These are phyloP conservation scores for Taiozyma sp. DNA, from an alignment of 1,139 yeast species.

Conservation along the genomic window DNA sequence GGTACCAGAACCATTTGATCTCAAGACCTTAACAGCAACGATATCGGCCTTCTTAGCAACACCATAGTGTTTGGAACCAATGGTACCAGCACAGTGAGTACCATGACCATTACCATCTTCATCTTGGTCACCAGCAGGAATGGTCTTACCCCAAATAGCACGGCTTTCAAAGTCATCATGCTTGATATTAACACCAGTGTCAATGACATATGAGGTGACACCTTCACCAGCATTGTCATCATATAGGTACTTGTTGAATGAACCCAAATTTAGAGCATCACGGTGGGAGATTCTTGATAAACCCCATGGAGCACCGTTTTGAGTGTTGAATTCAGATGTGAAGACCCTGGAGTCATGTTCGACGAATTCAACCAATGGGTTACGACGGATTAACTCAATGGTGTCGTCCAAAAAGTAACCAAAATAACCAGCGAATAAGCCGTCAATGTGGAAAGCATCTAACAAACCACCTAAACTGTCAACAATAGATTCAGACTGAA, in stretches of 20 bases:
- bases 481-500: constrained; percentile 16
- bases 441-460: constrained; percentile 60
- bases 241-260: constrained; percentile 82
- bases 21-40: constrained; percentile 75
- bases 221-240: constrained; percentile 88
- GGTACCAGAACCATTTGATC: constrained; percentile 73
- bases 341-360: constrained; percentile 78
- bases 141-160: constrained; percentile 90
- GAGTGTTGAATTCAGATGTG: constrained; percentile 58
- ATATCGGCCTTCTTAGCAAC: constrained; percentile 72
- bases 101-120: constrained; percentile 90
- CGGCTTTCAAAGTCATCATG: constrained; percentile 89
- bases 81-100: constrained; percentile 85
- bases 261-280: constrained; percentile 65
- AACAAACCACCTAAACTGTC: constrained; percentile 50
- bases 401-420: constrained; percentile 75
- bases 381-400: constrained; percentile 62
- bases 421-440: constrained; percentile 55
- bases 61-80: constrained; percentile 71
- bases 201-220: constrained; percentile 84
- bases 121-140: constrained; percentile 80
- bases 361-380: constrained; percentile 71
- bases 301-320: constrained; percentile 95
- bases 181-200: constrained; percentile 82
- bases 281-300: constrained; percentile 93